A percentile compares a stretch with the other conserved stretches of the same genome.
Evolutionary conservation across 129 eudicot genomes (phyloP).

Genomic region (Centrapalus pauciflorus): DNA sequence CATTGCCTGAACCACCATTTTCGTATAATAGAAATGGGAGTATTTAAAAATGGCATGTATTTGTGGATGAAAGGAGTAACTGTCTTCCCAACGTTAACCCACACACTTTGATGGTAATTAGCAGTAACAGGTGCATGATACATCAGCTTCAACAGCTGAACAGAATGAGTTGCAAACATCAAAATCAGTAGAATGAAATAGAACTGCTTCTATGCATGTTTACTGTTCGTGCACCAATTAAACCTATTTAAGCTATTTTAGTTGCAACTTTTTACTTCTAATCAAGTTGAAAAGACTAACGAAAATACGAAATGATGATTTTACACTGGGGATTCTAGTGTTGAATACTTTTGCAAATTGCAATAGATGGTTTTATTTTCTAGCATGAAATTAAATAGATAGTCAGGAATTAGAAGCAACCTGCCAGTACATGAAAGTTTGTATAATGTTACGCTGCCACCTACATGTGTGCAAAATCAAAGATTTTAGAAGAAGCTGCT

Average conservation of each 20-base stretch:
- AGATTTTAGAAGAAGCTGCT: not conserved
- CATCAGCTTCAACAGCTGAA: conserved; percentile 84
- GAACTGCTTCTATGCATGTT: too few relatives aligned
- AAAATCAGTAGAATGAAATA: too few relatives aligned
- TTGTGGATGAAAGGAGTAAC: conserved; percentile 51
- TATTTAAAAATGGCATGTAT: conserved; percentile 60
- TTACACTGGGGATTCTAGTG: too few relatives aligned
- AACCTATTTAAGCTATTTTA: too few relatives aligned
- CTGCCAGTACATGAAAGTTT: conserved; percentile 95
- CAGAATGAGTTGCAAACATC: not conserved
- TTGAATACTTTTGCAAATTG: too few relatives aligned
- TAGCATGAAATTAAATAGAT: not conserved
- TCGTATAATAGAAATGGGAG: conserved; percentile 52
- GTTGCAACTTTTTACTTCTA: too few relatives aligned
- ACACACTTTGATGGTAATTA: conserved; percentile 65
- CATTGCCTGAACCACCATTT: conserved; percentile 75
- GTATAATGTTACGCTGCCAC: conserved; percentile 88
- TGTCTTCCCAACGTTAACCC: conserved; percentile 56
- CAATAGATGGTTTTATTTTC: not conserved
- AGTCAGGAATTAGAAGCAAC: conserved; percentile 17
- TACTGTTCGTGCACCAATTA: too few relatives aligned
- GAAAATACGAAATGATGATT: too few relatives aligned
- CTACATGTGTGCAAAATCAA: conserved; percentile 37
- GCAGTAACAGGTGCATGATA: conserved; percentile 78
- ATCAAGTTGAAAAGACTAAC: too few relatives aligned